phyloP scores from a whole-genome alignment of 805 yeast species.

The Starmerella davenportii region DNA sequence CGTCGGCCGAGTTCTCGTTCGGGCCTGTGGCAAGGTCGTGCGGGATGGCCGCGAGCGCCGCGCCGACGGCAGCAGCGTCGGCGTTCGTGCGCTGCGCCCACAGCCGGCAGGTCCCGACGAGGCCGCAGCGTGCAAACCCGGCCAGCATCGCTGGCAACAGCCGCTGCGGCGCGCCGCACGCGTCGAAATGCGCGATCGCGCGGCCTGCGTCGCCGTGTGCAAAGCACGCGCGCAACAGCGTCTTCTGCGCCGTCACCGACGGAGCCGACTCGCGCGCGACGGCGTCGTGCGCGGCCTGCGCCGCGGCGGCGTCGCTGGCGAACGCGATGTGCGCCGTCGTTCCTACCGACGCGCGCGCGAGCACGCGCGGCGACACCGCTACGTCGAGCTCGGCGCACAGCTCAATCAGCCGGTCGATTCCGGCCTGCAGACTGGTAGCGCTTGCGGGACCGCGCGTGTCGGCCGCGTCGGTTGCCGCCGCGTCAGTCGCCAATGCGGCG shows the following conservation, averaged over 20 bases:
- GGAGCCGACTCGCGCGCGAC: too few relatives aligned
- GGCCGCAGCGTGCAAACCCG: conserved; percentile 10
- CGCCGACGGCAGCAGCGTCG: background rate
- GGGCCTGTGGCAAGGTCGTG: background rate
- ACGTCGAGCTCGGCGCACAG: conserved; percentile 7
- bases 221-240: conserved; percentile 7
- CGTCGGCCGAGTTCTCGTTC: background rate
- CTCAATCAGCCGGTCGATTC: conserved; percentile 7
- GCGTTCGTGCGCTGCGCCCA: conserved; percentile 7
- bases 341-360: background rate
- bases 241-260: too few relatives aligned
- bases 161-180: conserved; percentile 8
- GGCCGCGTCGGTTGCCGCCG: too few relatives aligned
- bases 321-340: background rate
- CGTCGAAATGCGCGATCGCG: conserved; percentile 11
- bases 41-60: conserved; percentile 4
- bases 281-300: too few relatives aligned
- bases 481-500: too few relatives aligned
- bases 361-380: conserved; percentile 2
- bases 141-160: conserved; percentile 6
- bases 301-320: conserved; percentile 4
- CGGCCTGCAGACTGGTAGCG: conserved; percentile 1
- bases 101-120: conserved; percentile 8
- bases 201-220: conserved; percentile 5
- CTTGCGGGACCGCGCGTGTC: conserved; percentile 1